A percentile compares a stretch with the other conserved stretches of the same genome.
Evolutionary conservation across 805 yeast species (phyloP).

Genomic region (Alloascoidea africana): DNA sequence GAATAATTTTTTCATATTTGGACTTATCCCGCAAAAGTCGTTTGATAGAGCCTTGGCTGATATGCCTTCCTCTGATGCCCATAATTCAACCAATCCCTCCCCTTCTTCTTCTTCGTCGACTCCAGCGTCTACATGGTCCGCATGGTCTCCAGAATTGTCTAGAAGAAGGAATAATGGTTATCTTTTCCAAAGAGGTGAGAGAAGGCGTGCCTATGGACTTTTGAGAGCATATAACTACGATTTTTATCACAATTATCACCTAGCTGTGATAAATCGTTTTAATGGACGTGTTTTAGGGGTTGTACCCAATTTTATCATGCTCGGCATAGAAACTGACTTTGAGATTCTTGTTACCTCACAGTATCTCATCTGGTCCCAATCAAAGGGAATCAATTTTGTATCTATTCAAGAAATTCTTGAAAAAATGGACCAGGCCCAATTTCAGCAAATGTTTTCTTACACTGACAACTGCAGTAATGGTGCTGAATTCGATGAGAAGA

Average conservation of each 20-base stretch:
- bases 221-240: neutral
- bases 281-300: neutral
- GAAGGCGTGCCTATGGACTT: neutral
- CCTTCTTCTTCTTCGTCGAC: neutral
- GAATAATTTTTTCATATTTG: neutral
- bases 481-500: neutral
- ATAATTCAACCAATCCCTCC: neutral
- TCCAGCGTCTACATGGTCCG: neutral
- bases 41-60: neutral
- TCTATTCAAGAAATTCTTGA: neutral
- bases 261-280: neutral
- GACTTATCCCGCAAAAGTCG: neutral
- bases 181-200: neutral
- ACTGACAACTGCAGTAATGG: neutral
- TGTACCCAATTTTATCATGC: neutral
- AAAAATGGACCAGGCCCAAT: neutral
- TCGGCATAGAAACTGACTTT: neutral
- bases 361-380: neutral
- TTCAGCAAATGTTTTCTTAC: neutral
- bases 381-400: neutral
- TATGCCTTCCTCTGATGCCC: neutral
- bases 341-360: neutral
- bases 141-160: neutral
- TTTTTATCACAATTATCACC: neutral
- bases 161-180: too few relatives aligned